Conservation (phyloP, 164 flowering plant species). For the Magnolia kwangsiensis region DNA sequence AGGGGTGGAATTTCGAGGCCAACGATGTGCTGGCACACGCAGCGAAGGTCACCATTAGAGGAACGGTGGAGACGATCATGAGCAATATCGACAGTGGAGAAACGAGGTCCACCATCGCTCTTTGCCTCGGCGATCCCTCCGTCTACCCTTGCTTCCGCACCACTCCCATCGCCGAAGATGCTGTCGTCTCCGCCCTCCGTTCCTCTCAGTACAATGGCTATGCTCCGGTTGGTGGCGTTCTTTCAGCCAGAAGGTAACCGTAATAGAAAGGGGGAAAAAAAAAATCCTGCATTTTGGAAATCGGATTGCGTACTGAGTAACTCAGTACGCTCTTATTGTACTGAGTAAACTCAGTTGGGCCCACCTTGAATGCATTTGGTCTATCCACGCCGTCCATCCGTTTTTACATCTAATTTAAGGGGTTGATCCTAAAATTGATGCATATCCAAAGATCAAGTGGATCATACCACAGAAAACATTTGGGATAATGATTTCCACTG, state of each 20-base stretch:
- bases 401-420: no score
- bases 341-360: no score
- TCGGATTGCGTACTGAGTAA: no score
- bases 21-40: conserved; percentile 20
- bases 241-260: conserved; percentile 24
- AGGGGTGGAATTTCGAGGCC: conserved; percentile 25
- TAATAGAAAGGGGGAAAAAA: no score
- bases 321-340: no score
- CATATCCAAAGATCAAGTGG: no score
- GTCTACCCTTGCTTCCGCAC: conserved; percentile 34
- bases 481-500: no score
- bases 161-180: conserved; percentile 27
- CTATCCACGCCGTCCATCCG: no score
- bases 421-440: no score
- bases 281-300: background rate
- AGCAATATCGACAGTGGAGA: conserved; percentile 17
- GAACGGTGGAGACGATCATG: conserved; percentile 16
- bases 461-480: no score
- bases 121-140: conserved; percentile 47
- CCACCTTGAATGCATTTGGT: no score
- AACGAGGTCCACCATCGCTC: conserved; percentile 21
- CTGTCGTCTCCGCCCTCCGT: conserved; percentile 31
- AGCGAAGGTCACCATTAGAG: conserved; percentile 17
- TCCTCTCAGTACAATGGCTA: conserved; percentile 33
- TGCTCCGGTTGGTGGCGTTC: conserved; percentile 18